Conservation (phyloP, 345 rosid genomes). For the Barbarea vulgaris region DNA sequence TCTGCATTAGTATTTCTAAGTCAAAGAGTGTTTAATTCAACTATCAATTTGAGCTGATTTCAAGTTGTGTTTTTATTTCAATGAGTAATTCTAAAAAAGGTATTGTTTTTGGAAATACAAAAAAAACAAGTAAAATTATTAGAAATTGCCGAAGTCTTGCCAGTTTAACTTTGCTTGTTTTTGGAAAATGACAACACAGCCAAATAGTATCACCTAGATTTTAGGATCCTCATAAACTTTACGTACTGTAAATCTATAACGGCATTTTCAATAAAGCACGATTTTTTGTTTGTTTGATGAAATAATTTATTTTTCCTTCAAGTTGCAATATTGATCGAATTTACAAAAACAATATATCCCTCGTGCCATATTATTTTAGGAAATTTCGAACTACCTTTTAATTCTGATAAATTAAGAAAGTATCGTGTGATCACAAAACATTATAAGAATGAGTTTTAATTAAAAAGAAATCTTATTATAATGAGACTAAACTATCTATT, state of each 20-base stretch:
- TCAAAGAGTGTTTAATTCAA: background rate
- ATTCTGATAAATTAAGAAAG: slow-evolving; percentile 10
- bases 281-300: background rate
- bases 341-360: slow-evolving; percentile 18
- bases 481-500: background rate
- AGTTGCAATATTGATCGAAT: slow-evolving; percentile 14
- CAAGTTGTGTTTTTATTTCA: background rate
- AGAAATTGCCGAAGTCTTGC: slow-evolving; percentile 16
- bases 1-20: background rate
- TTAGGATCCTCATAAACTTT: slow-evolving; percentile 26
- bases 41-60: background rate
- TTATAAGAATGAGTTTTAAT: background rate
- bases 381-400: background rate
- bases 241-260: slow-evolving; percentile 5
- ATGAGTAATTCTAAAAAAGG: background rate
- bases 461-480: background rate
- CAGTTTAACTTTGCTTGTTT: slow-evolving; percentile 19
- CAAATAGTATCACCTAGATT: slow-evolving; percentile 34
- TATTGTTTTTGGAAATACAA: background rate
- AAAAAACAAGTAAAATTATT: background rate
- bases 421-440: slow-evolving; percentile 3
- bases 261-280: slow-evolving; percentile 8
- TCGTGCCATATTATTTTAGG: slow-evolving; percentile 14
- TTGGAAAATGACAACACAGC: slow-evolving; percentile 29
- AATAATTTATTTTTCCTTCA: background rate